These are phyloP conservation scores for Boletus sp. DNA, from an alignment of 768 basidiomycete species.

Conservation along the genomic window DNA sequence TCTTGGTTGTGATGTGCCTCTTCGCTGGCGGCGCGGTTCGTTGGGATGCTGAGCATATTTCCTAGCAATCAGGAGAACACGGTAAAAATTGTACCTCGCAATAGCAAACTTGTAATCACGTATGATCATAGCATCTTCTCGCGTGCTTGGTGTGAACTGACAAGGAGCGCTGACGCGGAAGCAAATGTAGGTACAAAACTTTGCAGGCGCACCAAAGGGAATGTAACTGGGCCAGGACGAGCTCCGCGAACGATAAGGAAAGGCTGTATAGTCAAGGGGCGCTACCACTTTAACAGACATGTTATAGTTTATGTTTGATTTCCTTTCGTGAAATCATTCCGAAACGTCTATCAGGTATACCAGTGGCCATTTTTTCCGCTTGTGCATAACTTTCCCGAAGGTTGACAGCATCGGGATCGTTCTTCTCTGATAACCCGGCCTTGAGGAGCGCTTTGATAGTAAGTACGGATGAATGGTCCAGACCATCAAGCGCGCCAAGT, in stretches of 20 bases:
- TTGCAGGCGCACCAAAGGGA: background rate
- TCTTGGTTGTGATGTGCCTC: constrained; percentile 29
- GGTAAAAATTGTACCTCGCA: background rate
- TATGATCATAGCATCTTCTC: background rate
- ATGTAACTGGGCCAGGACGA: background rate
- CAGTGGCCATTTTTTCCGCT: constrained; percentile 60
- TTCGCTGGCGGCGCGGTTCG: constrained; percentile 3
- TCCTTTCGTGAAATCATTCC: constrained; percentile 56
- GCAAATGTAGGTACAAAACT: background rate
- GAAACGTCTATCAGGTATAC: constrained; percentile 54
- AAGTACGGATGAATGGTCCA: constrained; percentile 54
- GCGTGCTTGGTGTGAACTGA: background rate
- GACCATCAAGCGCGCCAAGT: constrained; percentile 52
- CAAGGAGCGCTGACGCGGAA: background rate
- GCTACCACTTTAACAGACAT: background rate
- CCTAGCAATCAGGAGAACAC: background rate
- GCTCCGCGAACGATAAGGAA: background rate
- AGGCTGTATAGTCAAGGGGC: background rate
- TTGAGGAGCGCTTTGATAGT: constrained; percentile 52
- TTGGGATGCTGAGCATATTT: background rate
- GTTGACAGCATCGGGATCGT: constrained; percentile 60
- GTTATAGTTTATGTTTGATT: constrained; percentile 60
- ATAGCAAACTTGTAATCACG: background rate
- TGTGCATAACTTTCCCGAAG: constrained; percentile 70
- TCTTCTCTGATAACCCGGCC: constrained; percentile 56